Conservation (phyloP, 257 asterid species). For the Solanum megistacrolobum region DNA sequence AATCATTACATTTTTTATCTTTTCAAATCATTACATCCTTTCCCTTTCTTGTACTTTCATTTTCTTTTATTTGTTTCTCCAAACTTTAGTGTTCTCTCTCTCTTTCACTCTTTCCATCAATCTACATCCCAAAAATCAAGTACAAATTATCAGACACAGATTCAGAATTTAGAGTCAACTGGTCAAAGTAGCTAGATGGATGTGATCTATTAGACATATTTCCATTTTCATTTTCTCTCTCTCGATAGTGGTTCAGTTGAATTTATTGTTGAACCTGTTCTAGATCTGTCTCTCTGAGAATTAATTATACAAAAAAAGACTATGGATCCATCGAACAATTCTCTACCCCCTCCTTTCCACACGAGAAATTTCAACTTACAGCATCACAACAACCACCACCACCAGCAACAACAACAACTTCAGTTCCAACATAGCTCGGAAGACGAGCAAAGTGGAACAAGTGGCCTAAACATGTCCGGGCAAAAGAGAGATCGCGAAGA, state of each 20-base stretch:
- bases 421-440: slow-evolving; percentile 28
- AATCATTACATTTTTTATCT: slow-evolving; percentile 7
- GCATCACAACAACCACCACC: not conserved
- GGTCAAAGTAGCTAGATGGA: not conserved
- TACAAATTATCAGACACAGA: not conserved
- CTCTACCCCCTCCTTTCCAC: slow-evolving; percentile 74
- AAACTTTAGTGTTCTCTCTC: not conserved
- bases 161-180: not conserved
- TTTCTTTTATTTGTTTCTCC: not conserved
- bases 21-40: slow-evolving; percentile 20
- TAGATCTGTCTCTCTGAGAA: not conserved
- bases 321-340: slow-evolving; percentile 14
- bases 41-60: slow-evolving; percentile 15
- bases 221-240: not conserved
- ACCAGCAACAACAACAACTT: not conserved
- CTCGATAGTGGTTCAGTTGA: not conserved
- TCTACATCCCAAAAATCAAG: not conserved
- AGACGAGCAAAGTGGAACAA: slow-evolving; percentile 66
- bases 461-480: slow-evolving; percentile 35
- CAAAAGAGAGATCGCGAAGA: slow-evolving; percentile 45
- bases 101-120: not conserved
- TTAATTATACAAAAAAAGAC: not conserved
- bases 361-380: slow-evolving; percentile 68
- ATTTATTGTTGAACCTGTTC: not conserved
- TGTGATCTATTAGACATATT: not conserved